Percentiles rank a stretch among this genome's conserved stretches.
Conservation (phyloP, 2,329 filamentous ascomycete genomes). For the Rhinocladiella similis region DNA sequence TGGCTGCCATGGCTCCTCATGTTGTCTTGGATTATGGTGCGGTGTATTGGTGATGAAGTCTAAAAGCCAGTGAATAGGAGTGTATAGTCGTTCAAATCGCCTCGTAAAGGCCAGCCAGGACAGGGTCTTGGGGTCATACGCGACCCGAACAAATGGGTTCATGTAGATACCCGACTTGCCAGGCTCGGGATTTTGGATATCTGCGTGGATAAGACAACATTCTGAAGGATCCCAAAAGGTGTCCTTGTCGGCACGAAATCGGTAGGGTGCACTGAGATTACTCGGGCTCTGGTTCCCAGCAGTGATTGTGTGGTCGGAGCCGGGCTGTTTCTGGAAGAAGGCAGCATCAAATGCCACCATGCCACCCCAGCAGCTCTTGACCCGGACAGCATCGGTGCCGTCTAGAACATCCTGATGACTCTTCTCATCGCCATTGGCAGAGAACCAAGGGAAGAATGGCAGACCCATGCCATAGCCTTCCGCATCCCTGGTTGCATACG, state of each 20-base stretch:
- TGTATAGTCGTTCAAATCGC: constrained; percentile 66
- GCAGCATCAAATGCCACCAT: constrained; percentile 59
- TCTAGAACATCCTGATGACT: constrained; percentile 63
- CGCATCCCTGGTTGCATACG: constrained; percentile 70
- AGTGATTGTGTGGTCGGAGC: constrained; percentile 10
- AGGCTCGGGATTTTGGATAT: constrained; percentile 43
- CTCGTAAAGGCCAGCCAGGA: constrained; percentile 60
- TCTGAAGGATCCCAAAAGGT: constrained; percentile 64
- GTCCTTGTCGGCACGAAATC: constrained; percentile 61
- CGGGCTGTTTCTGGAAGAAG: constrained; percentile 40
- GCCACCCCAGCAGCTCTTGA: constrained; percentile 75
- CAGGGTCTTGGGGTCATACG: constrained; percentile 61
- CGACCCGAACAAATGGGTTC: constrained; percentile 73
- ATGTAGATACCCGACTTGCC: constrained; percentile 64
- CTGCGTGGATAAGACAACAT: constrained; percentile 60
- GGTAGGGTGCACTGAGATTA: constrained; percentile 35
- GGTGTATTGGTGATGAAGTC: constrained; percentile 60
- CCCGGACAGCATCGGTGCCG: constrained; percentile 61
- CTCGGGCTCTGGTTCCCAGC: constrained; percentile 22
- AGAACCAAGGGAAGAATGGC: constrained; percentile 74
- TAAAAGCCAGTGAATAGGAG: constrained; percentile 58
- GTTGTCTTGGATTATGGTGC: constrained; percentile 60
- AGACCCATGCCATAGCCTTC: constrained; percentile 69
- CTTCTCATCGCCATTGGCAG: constrained; percentile 48
- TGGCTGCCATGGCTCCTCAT: constrained; percentile 58